Evolutionary conservation across 257 asterid species (phyloP).

Genomic region (Jasminum sambac): DNA sequence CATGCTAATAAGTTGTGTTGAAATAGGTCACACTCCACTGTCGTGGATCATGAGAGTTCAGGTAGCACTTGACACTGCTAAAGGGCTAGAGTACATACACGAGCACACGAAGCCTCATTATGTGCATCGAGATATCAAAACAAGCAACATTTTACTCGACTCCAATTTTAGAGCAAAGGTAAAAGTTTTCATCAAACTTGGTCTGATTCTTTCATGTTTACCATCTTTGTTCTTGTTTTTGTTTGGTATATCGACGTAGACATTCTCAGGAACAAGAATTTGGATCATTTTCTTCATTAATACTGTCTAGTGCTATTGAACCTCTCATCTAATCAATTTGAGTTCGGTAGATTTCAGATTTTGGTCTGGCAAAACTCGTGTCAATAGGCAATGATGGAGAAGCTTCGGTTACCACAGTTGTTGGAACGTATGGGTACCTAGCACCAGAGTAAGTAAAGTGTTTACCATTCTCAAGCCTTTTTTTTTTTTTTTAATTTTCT

Average conservation of each 20-base stretch:
- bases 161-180: conserved; percentile 92
- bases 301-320: not conserved
- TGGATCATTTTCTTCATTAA: not conserved
- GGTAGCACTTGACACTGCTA: conserved; percentile 97
- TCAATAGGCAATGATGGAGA: conserved; percentile 75
- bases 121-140: conserved; percentile 93
- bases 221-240: not conserved
- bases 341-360: conserved; percentile 76
- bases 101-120: conserved; percentile 98
- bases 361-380: conserved; percentile 90
- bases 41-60: conserved; percentile 95
- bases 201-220: conserved; percentile 8
- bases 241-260: not conserved
- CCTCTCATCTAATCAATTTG: conserved; percentile 26
- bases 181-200: conserved; percentile 54
- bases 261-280: not conserved
- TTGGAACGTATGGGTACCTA: conserved; percentile 91
- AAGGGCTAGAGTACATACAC: conserved; percentile 94
- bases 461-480: not conserved
- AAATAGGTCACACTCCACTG: conserved; percentile 73
- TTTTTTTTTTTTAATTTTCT: not conserved
- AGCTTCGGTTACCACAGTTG: conserved; percentile 88
- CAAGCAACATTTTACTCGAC: conserved; percentile 89
- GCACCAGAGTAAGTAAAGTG: conserved; percentile 85
- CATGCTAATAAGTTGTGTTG: not conserved